phyloP scores from a whole-genome alignment of 2,329 filamentous ascomycete genomes.

The Penicillium palitans region DNA sequence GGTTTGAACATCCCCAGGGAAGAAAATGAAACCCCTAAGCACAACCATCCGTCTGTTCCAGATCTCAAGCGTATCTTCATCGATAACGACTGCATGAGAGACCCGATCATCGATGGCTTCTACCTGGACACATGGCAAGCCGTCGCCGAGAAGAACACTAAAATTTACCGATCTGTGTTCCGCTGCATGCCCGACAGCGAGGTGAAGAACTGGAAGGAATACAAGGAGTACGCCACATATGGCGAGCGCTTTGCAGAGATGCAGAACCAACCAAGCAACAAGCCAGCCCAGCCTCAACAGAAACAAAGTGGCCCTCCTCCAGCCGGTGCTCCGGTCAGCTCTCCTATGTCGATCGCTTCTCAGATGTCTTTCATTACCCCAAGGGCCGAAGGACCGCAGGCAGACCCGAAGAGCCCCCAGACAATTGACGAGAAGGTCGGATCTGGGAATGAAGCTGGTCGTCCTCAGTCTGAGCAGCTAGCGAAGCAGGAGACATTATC shows the following conservation, averaged over 20 bases:
- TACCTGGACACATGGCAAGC: slow-evolving; percentile 85
- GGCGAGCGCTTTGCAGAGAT: slow-evolving; percentile 71
- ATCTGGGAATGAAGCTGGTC: slow-evolving; percentile 37
- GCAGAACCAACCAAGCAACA: slow-evolving; percentile 56
- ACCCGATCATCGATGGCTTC: slow-evolving; percentile 80
- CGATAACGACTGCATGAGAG: slow-evolving; percentile 89
- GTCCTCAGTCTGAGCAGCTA: slow-evolving; percentile 31
- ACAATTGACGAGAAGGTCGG: slow-evolving; percentile 39
- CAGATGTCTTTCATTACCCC: slow-evolving; percentile 28
- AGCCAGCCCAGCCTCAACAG: slow-evolving; percentile 50
- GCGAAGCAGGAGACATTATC: slow-evolving; percentile 34
- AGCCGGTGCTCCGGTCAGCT: slow-evolving; percentile 28
- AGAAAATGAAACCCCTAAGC: slow-evolving; percentile 52
- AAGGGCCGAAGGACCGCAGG: slow-evolving; percentile 32
- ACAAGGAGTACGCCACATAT: slow-evolving; percentile 80
- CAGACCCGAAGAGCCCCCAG: slow-evolving; percentile 33
- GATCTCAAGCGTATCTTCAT: slow-evolving; percentile 74
- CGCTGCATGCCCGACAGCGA: slow-evolving; percentile 96
- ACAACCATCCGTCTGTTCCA: slow-evolving; percentile 50
- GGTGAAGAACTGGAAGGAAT: slow-evolving; percentile 89
- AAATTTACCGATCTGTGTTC: slow-evolving; percentile 89
- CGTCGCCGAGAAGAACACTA: slow-evolving; percentile 91
- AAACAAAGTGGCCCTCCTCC: slow-evolving; percentile 43
- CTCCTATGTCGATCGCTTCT: slow-evolving; percentile 25
- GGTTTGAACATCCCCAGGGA: slow-evolving; percentile 57